These are phyloP conservation scores for Setaria italica DNA, from an alignment of 202 grass and related monocot genomes.

Conservation along the genomic window DNA sequence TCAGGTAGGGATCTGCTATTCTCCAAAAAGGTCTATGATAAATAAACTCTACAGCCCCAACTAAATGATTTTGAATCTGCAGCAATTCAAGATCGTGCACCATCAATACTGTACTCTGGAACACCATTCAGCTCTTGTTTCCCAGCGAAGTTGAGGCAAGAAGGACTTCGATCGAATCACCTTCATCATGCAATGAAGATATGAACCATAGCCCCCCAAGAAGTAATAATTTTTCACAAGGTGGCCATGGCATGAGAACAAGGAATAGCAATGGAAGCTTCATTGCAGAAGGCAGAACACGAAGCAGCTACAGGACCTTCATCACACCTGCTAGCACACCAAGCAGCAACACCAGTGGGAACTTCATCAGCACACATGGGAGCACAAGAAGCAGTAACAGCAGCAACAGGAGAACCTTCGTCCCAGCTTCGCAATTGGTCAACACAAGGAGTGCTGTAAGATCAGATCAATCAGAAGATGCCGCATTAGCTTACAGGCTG, in stretches of 20 bases:
- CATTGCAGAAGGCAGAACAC: conserved; percentile 37
- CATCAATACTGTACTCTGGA: conserved; percentile 92
- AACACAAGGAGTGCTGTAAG: conserved; percentile 26
- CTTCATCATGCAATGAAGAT: conserved; percentile 26
- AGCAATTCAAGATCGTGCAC: conserved; percentile 86
- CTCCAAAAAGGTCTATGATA: not conserved
- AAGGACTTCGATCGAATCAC: conserved; percentile 46
- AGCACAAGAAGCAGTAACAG: conserved; percentile 39
- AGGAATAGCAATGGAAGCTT: conserved; percentile 33
- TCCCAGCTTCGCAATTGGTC: conserved; percentile 55
- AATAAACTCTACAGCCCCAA: conserved; percentile 1
- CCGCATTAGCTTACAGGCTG: conserved; percentile 74
- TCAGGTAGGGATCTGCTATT: conserved; percentile 56
- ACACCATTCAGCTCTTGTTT: conserved; percentile 93
- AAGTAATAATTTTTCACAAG: conserved; percentile 39
- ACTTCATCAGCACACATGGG: conserved; percentile 27
- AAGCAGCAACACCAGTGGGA: conserved; percentile 47
- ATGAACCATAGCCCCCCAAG: conserved; percentile 24
- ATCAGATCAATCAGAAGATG: conserved; percentile 67
- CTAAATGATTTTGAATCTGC: conserved; percentile 47
- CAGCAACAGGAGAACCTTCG: conserved; percentile 34
- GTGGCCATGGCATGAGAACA: conserved; percentile 34
- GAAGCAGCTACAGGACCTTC: conserved; percentile 48
- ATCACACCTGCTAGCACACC: conserved; percentile 26
- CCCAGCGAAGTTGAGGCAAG: conserved; percentile 75